Evolutionary conservation across 2,329 filamentous ascomycete species (phyloP).

Genomic region (Fusarium tricinctum): DNA sequence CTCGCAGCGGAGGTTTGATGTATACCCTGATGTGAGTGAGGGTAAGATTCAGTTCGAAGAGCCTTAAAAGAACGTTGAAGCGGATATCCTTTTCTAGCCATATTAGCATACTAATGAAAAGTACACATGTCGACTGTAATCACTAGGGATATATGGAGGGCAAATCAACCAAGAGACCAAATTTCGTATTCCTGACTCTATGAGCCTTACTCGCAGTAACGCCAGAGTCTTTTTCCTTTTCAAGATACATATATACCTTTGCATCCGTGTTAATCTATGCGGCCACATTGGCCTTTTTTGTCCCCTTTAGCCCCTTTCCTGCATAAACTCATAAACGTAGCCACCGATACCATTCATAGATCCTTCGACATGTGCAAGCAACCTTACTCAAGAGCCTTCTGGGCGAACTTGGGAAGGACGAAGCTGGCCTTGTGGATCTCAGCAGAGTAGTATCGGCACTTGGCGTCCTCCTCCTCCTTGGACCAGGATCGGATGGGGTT

Average conservation of each 20-base stretch:
- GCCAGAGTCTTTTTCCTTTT: constrained; percentile 33
- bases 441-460: constrained; percentile 97
- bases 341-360: constrained; percentile 21
- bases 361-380: constrained; percentile 2
- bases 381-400: constrained; percentile 75
- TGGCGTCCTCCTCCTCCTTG: constrained; percentile 88
- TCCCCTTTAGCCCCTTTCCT: constrained; percentile 36
- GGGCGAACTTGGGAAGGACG: constrained; percentile 92
- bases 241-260: constrained; percentile 22
- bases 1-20: constrained; percentile 90
- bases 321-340: constrained; percentile 45
- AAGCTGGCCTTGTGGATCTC: constrained; percentile 97
- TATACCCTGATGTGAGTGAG: constrained; percentile 90
- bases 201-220: constrained; percentile 37
- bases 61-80: constrained; percentile 32
- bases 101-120: not conserved
- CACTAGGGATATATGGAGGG: not conserved
- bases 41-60: constrained; percentile 62
- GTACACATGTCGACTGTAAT: not conserved
- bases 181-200: constrained; percentile 40
- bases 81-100: constrained; percentile 1
- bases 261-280: constrained; percentile 38
- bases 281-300: constrained; percentile 38
- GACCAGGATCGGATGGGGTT: constrained; percentile 87
- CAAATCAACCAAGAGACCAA: constrained; percentile 14